A percentile compares a stretch with the other conserved stretches of the same genome.
phyloP scores from a whole-genome alignment of 1,284 basidiomycete genomes.

The Mycosarcoma mackinlayi region DNA sequence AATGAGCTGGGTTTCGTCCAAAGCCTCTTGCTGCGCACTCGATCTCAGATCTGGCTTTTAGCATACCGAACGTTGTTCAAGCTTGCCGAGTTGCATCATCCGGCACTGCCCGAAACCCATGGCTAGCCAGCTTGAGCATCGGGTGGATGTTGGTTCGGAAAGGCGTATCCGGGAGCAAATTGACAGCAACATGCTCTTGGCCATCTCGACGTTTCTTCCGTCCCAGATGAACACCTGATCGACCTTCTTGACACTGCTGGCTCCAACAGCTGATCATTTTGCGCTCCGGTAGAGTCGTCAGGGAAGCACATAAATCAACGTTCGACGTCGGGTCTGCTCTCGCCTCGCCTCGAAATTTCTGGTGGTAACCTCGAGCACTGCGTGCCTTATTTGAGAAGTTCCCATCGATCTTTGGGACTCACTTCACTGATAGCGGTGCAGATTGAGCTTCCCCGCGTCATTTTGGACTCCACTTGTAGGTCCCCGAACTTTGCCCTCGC shows the following conservation, averaged over 20 bases:
- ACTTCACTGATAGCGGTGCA: background rate
- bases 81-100: background rate
- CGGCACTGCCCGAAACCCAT: background rate
- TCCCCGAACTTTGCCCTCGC: background rate
- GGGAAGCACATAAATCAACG: no score
- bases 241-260: no score
- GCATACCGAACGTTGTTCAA: no score
- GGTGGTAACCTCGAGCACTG: background rate
- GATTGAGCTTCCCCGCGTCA: background rate
- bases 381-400: background rate
- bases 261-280: no score
- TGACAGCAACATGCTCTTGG: background rate
- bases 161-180: conserved; percentile 1
- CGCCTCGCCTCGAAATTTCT: no score
- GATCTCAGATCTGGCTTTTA: no score
- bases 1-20: no score
- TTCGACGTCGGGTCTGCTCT: no score
- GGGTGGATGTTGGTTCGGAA: background rate
- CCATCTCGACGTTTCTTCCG: no score
- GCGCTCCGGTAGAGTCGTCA: no score
- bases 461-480: background rate
- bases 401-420: background rate
- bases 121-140: background rate
- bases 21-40: no score
- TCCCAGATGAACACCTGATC: no score